Evolutionary conservation across 2,329 filamentous ascomycete genomes (phyloP), one percentile per base, ranked within the genome.

Genomic region (Trichoderma sp.): DNA sequence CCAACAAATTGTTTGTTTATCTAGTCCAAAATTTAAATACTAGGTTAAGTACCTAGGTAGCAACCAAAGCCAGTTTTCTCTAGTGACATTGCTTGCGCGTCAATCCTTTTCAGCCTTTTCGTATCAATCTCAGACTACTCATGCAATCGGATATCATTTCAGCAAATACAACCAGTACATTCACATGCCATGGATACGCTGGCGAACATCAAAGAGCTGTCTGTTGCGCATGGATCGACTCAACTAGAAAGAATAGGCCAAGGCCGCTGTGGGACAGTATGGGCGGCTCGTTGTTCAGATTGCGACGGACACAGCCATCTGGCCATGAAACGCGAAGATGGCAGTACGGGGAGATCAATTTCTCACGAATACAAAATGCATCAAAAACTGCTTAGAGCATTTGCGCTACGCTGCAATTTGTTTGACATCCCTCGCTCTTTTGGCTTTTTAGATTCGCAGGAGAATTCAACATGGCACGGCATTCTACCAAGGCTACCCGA

Each of bases 401-500:
- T 19, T 35, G 5, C n/a, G 16, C 13, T 3, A 43, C 3, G 13
- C 11, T 40, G 29, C 14, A 1, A 16, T 31, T 35, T 27, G 4
- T 68, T 68, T 27, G 29, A 37, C 14, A 63, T 68, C 21, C 58
- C 66, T 33, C 8, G 27, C 19, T 63, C 47, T n/a, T 8, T 63
- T 13, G 49, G 58, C 6, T 63, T 56, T 35, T 52, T 68, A 2
- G n/a, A 49, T 29, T 14, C 24, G 2, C 11, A 70, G 10, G 72
- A 71, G 1, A 19, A 14, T 7, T 6, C 60, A 37, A 24, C 14
- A 11, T 73, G 74, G 75, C 27, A 64, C 5, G 10, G n/a, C 8
- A 71, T 76, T 13, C 61, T 77, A 4, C 58, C 70, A 8, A 70
- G 69, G 1, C 69, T 78, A 2, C 74, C 75, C 0, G 19, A 59